These are phyloP conservation scores for Leccinum truebloodii DNA, from an alignment of 768 basidiomycete genomes.

Conservation along the genomic window DNA sequence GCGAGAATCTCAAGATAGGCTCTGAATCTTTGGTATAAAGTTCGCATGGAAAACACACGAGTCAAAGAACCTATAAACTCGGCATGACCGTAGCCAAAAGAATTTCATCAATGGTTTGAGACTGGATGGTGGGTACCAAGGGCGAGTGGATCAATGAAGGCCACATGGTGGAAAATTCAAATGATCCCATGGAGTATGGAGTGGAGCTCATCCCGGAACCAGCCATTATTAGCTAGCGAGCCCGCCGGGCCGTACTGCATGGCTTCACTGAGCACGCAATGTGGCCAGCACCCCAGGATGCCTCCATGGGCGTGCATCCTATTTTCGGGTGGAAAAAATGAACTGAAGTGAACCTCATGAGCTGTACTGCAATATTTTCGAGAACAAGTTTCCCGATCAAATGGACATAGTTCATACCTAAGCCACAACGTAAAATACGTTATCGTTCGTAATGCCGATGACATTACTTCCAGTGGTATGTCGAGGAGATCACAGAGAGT, in stretches of 20 bases:
- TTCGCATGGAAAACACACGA: not conserved
- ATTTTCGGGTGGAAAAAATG: not conserved
- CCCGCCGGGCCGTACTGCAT: no score
- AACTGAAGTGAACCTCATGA: not conserved
- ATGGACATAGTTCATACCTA: slow-evolving; percentile 12
- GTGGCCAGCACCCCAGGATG: no score
- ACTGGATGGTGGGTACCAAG: slow-evolving; percentile 10
- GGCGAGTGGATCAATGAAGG: not conserved
- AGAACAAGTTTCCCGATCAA: not conserved
- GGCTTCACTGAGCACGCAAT: no score
- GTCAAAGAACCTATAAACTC: not conserved
- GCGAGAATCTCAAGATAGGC: not conserved
- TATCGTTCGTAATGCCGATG: not conserved
- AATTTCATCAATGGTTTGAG: not conserved
- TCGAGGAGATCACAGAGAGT: not conserved
- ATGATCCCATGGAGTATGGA: no score
- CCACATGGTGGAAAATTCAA: not conserved
- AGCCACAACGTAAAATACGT: not conserved
- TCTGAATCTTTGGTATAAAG: not conserved
- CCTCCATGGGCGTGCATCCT: not conserved
- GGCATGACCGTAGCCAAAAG: slow-evolving; percentile 4
- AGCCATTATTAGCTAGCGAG: not conserved
- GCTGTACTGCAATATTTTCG: not conserved
- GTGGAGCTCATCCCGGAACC: not conserved
- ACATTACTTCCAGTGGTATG: not conserved